phyloP scores from a whole-genome alignment of 345 rosid species.

The Jatropha curcas region DNA sequence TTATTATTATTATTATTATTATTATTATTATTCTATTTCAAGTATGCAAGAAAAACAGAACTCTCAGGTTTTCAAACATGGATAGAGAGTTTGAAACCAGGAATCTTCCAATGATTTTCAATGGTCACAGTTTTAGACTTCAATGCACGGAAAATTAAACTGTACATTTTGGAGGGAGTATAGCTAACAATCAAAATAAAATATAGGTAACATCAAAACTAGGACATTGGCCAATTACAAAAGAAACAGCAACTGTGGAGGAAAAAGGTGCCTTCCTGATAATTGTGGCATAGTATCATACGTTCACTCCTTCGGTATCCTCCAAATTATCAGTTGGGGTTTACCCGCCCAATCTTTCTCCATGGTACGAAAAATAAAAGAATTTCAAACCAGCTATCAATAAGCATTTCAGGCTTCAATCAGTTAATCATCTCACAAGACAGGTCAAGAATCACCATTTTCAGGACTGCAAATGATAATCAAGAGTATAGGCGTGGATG shows the following conservation, averaged over 20 bases:
- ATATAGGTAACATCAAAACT: no score
- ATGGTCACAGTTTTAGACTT: not conserved
- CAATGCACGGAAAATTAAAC: not conserved
- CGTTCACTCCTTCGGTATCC: not conserved
- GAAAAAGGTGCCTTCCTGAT: not conserved
- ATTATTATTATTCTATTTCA: no score
- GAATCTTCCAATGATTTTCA: not conserved
- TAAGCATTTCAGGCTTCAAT: not conserved
- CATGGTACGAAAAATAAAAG: not conserved
- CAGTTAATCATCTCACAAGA: not conserved
- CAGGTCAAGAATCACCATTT: slow-evolving; percentile 15
- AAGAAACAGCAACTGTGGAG: not conserved
- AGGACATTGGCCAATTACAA: not conserved
- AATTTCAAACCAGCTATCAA: not conserved
- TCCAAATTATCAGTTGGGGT: not conserved
- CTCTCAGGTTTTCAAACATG: no score
- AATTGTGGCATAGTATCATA: not conserved
- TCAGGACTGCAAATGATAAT: slow-evolving; percentile 72
- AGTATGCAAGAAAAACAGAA: no score
- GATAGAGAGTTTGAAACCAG: not conserved
- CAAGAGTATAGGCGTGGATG: slow-evolving; percentile 74
- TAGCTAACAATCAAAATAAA: not conserved
- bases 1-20: no score
- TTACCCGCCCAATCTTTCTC: not conserved
- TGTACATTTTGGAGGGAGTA: slow-evolving; percentile 11